phyloP scores from a whole-genome alignment of 2,329 filamentous ascomycete genomes.

The Huntiella bhutanensis region DNA sequence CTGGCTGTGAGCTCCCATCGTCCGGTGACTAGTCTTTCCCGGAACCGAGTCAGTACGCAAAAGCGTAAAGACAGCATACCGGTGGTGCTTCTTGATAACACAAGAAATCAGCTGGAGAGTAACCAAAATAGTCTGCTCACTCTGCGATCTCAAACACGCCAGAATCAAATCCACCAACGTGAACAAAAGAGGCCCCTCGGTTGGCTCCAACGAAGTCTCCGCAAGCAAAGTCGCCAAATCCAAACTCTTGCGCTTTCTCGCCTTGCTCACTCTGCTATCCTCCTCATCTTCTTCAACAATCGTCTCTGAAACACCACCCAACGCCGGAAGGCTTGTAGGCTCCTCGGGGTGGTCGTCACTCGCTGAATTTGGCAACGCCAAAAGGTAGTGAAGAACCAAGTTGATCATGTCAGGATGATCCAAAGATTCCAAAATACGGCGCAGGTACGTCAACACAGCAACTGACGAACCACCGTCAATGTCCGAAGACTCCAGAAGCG shows the following conservation, averaged over 20 bases:
- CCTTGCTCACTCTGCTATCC: constrained; percentile 39
- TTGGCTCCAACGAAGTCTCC: constrained; percentile 34
- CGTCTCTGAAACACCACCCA: not conserved
- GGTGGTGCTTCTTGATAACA: constrained; percentile 71
- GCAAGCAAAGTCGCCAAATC: constrained; percentile 68
- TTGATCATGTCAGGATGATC: constrained; percentile 90
- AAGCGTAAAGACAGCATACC: constrained; percentile 62
- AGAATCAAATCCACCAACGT: constrained; percentile 83
- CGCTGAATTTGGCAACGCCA: constrained; percentile 44
- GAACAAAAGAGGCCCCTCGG: constrained; percentile 67
- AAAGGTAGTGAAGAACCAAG: constrained; percentile 77
- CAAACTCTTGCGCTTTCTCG: constrained; percentile 72
- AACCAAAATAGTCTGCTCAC: constrained; percentile 74
- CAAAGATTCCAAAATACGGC: constrained; percentile 73
- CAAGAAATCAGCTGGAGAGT: constrained; percentile 75
- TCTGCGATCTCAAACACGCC: constrained; percentile 65
- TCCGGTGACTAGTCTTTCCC: constrained; percentile 38
- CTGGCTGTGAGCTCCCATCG: constrained; percentile 53
- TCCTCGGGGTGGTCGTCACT: constrained; percentile 22
- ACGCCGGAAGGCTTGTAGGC: not conserved
- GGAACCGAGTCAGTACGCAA: constrained; percentile 43
- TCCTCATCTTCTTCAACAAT: constrained; percentile 7
- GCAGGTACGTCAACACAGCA: constrained; percentile 82
- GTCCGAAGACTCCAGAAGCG: constrained; percentile 87
- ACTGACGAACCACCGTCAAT: constrained; percentile 93